Base-by-base conservation (phyloP, 2,329 filamentous ascomycete species). In the Fragosphaeria purpurea region DNA sequence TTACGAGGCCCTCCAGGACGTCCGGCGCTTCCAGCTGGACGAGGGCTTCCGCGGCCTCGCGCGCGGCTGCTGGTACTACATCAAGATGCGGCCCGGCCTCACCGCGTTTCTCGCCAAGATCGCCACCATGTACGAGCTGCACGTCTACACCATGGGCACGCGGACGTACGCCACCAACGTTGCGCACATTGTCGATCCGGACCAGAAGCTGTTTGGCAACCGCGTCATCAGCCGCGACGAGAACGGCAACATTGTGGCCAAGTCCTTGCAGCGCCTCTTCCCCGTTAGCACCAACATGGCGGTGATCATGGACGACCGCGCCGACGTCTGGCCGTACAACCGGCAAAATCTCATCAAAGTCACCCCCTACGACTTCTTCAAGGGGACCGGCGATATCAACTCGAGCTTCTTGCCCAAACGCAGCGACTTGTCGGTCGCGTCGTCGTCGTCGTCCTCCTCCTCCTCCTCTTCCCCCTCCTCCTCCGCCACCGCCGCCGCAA, bases 131-230 rank as follows among this genome's bases (percentile, higher is more conserved):
- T 98, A 93, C 69, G 93, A 98, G 70, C 74, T 97, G 61, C 93
- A 98, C 65, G 91, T 98, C 56, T 98, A 98, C 71, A 98, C 93
- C 42, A 98, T 98, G 93, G 93, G 91, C 51, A 98, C 93, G 30
- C 81, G 93, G 56, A 88, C 91, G n/a, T 98, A 98, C 63, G 93
- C 93, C 8, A 77, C 90, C 59, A 85, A 88, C 54, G 94, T 98
- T 59, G 89, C 89, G 39, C 85, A 86, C 58, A 91, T 98, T 55
- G 86, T 98, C 55, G 93, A 98, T 61, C 91, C 91, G 0, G 82
- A 91, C 37, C 80, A 84, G 56, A 90, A 85, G 63, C 80, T 95
- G 8, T 98, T 98, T 65, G 91, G 87, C 40, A 90, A 96, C 66
- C 82, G 93, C 50, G 90, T 98, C 60, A 86, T 98, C 61, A 97